Percentiles rank a stretch among this genome's conserved stretches.
Evolutionary conservation across 306 rosid genomes (phyloP).

Genomic region (Cajanus cajan): DNA sequence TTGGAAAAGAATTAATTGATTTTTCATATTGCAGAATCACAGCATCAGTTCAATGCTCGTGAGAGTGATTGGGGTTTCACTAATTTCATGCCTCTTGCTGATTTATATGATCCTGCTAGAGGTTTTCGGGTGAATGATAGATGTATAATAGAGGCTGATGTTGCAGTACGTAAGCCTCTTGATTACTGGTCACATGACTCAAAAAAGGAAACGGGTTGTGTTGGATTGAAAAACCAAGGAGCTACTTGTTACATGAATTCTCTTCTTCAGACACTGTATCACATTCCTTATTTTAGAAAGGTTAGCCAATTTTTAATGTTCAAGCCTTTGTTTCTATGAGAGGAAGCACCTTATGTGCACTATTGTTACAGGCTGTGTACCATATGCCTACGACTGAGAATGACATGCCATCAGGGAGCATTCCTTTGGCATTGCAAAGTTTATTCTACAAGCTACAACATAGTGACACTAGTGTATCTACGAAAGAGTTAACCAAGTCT

Average conservation of each 20-base stretch:
- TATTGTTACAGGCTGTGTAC: not conserved
- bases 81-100: not conserved
- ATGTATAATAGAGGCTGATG: not conserved
- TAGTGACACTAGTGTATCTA: not conserved
- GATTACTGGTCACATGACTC: slow-evolving; percentile 11
- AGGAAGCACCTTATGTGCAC: not conserved
- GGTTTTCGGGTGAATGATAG: not conserved
- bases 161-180: not conserved
- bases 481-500: not conserved
- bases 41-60: not conserved
- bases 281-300: slow-evolving; percentile 3
- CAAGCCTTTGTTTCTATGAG: not conserved
- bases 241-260: slow-evolving; percentile 7
- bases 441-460: not conserved
- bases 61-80: slow-evolving; percentile 12
- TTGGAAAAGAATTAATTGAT: not conserved
- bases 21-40: not conserved
- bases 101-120: not conserved
- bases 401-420: not conserved
- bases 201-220: slow-evolving; percentile 1
- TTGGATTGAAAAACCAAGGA: not conserved
- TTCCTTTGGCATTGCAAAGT: not conserved
- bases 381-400: not conserved
- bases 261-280: not conserved
- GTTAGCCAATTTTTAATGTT: not conserved